Percentiles rank a stretch among this genome's conserved stretches.
Conservation (phyloP, 805 yeast species). For the Hanseniaspora opuntiae region DNA sequence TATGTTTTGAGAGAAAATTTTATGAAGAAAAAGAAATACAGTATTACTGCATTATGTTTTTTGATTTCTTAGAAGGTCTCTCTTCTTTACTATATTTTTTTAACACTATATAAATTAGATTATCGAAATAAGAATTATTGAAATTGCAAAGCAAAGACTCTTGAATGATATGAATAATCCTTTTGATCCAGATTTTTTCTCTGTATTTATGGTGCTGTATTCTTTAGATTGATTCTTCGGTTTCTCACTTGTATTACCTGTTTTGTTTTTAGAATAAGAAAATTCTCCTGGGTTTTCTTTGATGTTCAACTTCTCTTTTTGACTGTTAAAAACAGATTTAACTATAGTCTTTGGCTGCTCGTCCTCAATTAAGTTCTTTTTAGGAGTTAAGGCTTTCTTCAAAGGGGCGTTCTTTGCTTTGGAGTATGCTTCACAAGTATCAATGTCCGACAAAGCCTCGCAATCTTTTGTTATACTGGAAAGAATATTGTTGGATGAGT, state of each 20-base stretch:
- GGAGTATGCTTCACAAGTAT: slow-evolving; percentile 17
- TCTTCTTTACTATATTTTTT: too few relatives aligned
- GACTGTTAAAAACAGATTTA: slow-evolving; percentile 18
- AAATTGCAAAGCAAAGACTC: background rate
- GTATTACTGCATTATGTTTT: too few relatives aligned
- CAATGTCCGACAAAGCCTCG: slow-evolving; percentile 22
- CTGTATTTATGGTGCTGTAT: background rate
- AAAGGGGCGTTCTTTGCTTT: background rate
- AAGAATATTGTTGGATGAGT: slow-evolving; percentile 32
- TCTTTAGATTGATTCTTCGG: slow-evolving; percentile 8
- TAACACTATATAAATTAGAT: background rate
- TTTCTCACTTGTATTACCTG: slow-evolving; percentile 24
- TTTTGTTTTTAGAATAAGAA: too few relatives aligned
- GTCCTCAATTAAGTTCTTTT: background rate
- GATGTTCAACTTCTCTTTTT: slow-evolving; percentile 38
- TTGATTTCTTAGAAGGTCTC: too few relatives aligned
- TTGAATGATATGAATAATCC: background rate
- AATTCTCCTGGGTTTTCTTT: slow-evolving; percentile 25
- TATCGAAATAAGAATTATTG: background rate
- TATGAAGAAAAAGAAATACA: too few relatives aligned
- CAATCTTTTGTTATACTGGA: slow-evolving; percentile 33
- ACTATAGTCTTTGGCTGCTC: slow-evolving; percentile 3
- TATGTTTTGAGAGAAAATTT: background rate
- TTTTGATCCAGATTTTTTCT: background rate
- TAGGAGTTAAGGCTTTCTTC: background rate